These are phyloP conservation scores for Podospora conica DNA, from an alignment of 495 filamentous ascomycete species.

Conservation along the genomic window DNA sequence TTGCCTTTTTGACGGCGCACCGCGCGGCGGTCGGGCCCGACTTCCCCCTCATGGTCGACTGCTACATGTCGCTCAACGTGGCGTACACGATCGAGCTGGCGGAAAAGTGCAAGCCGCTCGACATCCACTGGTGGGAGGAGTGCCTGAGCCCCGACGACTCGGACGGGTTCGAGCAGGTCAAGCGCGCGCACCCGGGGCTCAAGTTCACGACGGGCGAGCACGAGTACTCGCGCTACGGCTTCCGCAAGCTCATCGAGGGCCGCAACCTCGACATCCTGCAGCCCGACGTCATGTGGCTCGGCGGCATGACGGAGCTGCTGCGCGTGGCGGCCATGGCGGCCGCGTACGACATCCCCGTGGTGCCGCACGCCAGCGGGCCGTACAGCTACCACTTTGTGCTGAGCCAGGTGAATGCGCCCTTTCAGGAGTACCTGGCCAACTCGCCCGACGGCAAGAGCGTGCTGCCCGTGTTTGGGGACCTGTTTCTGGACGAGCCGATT, in stretches of 20 bases:
- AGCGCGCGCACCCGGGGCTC: constrained; percentile 79
- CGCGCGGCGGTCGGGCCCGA: constrained; percentile 78
- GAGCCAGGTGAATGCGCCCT: constrained; percentile 82
- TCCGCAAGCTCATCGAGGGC: constrained; percentile 87
- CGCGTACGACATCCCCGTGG: constrained; percentile 87
- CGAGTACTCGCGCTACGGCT: constrained; percentile 86
- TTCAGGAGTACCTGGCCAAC: constrained; percentile 92
- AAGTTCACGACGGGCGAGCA: constrained; percentile 95
- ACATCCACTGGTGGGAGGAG: constrained; percentile 97
- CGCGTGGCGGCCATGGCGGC: constrained; percentile 82
- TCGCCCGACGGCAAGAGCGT: constrained; percentile 84
- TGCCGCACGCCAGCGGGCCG: constrained; percentile 86
- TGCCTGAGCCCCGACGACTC: constrained; percentile 84
- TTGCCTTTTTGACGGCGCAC: constrained; percentile 79
- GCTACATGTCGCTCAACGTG: constrained; percentile 93
- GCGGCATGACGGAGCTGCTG: constrained; percentile 85
- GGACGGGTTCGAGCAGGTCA: constrained; percentile 81
- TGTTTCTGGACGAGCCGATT: constrained; percentile 88
- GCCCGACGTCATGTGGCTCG: constrained; percentile 95
- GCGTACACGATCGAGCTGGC: constrained; percentile 86
- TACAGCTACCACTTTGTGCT: constrained; percentile 95
- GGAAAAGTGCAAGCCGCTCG: constrained; percentile 68
- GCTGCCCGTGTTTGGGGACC: constrained; percentile 81
- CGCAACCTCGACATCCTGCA: constrained; percentile 91
- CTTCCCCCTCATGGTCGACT: constrained; percentile 90